Evolutionary conservation across 345 rosid species (phyloP).

Genomic region (Gossypium turneri): DNA sequence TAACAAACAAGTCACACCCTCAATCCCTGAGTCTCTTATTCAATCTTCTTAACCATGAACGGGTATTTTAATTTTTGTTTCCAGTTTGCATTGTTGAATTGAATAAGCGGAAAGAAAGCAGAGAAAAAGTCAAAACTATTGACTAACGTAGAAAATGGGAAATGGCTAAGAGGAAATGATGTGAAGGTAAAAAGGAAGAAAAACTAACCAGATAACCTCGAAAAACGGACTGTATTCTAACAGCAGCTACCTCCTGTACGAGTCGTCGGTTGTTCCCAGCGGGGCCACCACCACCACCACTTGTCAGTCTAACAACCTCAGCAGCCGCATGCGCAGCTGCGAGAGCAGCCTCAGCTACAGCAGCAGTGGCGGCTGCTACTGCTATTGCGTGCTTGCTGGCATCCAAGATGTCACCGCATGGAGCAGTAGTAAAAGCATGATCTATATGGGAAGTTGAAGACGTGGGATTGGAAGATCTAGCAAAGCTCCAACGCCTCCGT

Average conservation of each 20-base stretch:
- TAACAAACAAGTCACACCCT: background rate
- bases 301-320: constrained; percentile 81
- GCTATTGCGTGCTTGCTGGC: constrained; percentile 78
- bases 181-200: background rate
- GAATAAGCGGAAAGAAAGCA: background rate
- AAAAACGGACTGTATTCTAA: constrained; percentile 79
- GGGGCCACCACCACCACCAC: constrained; percentile 32
- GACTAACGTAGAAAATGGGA: background rate
- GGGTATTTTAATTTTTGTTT: background rate
- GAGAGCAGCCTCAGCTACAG: constrained; percentile 83
- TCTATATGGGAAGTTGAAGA: constrained; percentile 22
- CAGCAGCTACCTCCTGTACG: constrained; percentile 47
- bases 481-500: constrained; percentile 59
- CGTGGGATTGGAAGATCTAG: constrained; percentile 46
- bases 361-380: constrained; percentile 90
- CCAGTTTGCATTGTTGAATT: background rate
- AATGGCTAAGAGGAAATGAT: background rate
- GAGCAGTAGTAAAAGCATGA: background rate
- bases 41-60: background rate
- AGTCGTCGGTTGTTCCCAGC: constrained; percentile 23
- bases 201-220: constrained; percentile 89
- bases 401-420: constrained; percentile 34
- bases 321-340: constrained; percentile 96
- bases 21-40: background rate
- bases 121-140: background rate